Base-by-base conservation (phyloP, 1,284 basidiomycete species). In the Trichosporon faecale region DNA sequence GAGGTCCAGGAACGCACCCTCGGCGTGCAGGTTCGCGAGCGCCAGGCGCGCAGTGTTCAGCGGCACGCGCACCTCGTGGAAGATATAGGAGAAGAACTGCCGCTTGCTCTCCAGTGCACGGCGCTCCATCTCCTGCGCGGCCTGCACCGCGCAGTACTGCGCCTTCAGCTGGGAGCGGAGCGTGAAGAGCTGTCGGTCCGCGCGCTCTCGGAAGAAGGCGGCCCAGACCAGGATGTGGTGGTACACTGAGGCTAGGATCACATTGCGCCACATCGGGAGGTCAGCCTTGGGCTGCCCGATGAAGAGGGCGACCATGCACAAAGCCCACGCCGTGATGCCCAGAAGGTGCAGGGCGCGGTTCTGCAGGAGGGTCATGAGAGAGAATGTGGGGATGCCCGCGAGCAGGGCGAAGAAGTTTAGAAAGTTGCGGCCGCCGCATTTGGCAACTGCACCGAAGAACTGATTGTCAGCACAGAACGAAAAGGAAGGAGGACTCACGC, bases 11-110 rank as follows among this genome's bases (percentile, higher is more conserved):
- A 83, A 84, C 5, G 82, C 78, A 27, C 79, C 74, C 69, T 84
- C 88, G 0, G 91, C 92, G 71, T 91, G 89, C 86, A 95, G 90
- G 78, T 96, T 95, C 83, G 95, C 94, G 8, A 94, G 90, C 0
- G 93, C 93, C 37, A 95, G 85, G 9, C 94, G 84, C 0, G 93
- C 94, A 37, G 93, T 95, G 78, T 96, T 95, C 72, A 96, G 85
- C n/a, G 94, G 94, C 57, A 96, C 94, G 74, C 94, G 89, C 79
- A 94, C 93, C 85, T 93, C 80, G 72, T 83, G 81, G 68, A 83
- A 83, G 75, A 82, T 90, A 79, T 91, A 91, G 64, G 90, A 91
- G 27, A 92, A 93, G 60, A 94, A 87, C 11, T 92, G 88, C 64
- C 91, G 86, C 79, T 93, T 85, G 2, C 90, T 91, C 74, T 93